Conservation (phyloP, 2,329 filamentous ascomycete genomes). For the Colletotrichum filicis region DNA sequence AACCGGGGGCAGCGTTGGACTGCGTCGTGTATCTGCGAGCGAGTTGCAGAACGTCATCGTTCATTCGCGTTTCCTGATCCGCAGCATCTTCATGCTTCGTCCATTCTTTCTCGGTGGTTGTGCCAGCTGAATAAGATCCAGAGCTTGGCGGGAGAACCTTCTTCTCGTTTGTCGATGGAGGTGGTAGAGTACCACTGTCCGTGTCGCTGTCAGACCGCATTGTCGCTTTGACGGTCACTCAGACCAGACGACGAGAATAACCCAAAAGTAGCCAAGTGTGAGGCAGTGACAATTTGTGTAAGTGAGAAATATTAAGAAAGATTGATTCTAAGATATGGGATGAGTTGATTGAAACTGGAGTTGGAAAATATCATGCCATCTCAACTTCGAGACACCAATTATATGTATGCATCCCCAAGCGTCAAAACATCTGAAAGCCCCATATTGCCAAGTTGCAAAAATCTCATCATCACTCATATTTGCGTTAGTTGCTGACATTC, state of each 20-base stretch:
- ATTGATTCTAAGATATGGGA: not conserved
- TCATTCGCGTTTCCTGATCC: slow-evolving; percentile 1
- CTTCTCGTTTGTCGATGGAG: not conserved
- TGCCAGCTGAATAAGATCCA: not conserved
- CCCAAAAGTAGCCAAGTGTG: not conserved
- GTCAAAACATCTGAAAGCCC: not conserved
- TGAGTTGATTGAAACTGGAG: not conserved
- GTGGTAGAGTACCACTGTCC: not conserved
- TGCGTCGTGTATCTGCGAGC: slow-evolving; percentile 43
- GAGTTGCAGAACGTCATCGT: slow-evolving; percentile 40
- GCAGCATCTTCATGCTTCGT: not conserved
- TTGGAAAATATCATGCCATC: not conserved
- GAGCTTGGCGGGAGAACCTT: not conserved
- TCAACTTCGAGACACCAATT: not conserved
- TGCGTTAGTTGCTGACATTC: not conserved
- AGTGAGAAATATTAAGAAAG: too few relatives aligned
- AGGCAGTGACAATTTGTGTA: not conserved
- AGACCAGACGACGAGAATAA: not conserved
- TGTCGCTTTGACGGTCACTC: slow-evolving; percentile 2
- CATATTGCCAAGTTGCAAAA: not conserved
- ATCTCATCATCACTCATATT: not conserved
- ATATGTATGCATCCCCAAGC: not conserved
- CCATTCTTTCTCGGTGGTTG: not conserved
- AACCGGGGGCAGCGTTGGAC: slow-evolving; percentile 36
- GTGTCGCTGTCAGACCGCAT: slow-evolving; percentile 1